These are phyloP conservation scores for Rhododendron henanense DNA, from an alignment of 148 eudicot genomes.

Conservation along the genomic window DNA sequence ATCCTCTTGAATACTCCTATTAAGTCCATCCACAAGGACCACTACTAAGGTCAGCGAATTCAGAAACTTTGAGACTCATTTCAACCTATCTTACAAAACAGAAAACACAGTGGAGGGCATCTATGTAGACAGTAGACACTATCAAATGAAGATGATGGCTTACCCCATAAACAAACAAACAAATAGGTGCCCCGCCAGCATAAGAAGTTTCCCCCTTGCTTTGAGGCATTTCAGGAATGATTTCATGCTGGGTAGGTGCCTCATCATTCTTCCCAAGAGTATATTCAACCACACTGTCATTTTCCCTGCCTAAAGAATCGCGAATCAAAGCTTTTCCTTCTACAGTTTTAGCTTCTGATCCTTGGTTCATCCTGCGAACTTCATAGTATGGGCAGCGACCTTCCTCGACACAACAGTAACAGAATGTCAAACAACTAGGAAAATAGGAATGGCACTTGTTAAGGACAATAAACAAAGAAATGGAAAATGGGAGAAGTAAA, in stretches of 20 bases:
- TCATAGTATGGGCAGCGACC: constrained; percentile 76
- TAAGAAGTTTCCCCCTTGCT: constrained; percentile 18
- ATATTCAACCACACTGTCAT: constrained; percentile 36
- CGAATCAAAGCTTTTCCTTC: constrained; percentile 23
- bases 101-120: background rate
- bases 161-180: constrained; percentile 84
- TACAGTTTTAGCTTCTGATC: constrained; percentile 20
- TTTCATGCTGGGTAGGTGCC: constrained; percentile 23
- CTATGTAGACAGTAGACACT: background rate
- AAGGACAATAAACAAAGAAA: background rate
- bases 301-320: constrained; percentile 22
- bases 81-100: background rate
- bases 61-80: background rate
- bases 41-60: background rate
- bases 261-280: constrained; percentile 23
- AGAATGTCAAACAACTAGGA: constrained; percentile 13
- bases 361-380: constrained; percentile 61
- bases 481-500: background rate
- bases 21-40: background rate
- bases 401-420: constrained; percentile 30
- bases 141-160: constrained; percentile 16
- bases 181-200: constrained; percentile 38
- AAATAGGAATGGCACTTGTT: background rate
- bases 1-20: background rate
- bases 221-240: constrained; percentile 22